These are phyloP conservation scores for Plasmodium sp. DNA, from an alignment of 169 alveolate species.

Conservation along the genomic window DNA sequence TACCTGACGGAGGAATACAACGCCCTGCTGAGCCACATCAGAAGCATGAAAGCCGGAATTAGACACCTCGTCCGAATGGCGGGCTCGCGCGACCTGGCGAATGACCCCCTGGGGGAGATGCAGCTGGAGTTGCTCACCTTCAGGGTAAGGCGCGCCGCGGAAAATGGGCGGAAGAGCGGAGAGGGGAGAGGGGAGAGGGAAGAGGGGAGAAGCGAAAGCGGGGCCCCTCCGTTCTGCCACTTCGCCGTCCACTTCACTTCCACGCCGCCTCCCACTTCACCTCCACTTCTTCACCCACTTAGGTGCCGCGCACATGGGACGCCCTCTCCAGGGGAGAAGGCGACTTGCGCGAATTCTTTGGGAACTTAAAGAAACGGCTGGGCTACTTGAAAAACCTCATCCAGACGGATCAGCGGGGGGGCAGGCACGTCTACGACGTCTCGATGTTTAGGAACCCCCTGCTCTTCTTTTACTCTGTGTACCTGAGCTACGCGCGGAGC, in stretches of 20 bases:
- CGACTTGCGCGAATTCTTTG: constrained; percentile 5
- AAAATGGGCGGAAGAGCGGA: not conserved
- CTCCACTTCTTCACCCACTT: not conserved
- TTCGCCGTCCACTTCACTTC: not conserved
- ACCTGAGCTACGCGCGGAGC: constrained; percentile 29
- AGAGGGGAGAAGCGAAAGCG: not conserved
- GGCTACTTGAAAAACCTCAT: constrained; percentile 18
- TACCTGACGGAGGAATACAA: constrained; percentile 59
- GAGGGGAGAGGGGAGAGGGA: not conserved
- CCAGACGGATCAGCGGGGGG: constrained; percentile 50
- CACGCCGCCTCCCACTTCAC: not conserved
- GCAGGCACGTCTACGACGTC: constrained; percentile 9
- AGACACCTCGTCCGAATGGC: not conserved
- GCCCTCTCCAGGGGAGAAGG: constrained; percentile 13
- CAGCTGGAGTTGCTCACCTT: not conserved
- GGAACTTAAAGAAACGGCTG: constrained; percentile 1
- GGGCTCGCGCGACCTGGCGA: not conserved
- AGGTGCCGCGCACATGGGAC: constrained; percentile 55
- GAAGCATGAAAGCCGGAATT: constrained; percentile 21
- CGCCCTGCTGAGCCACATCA: constrained; percentile 1
- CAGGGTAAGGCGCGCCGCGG: not conserved
- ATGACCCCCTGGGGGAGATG: not conserved
- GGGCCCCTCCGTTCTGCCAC: not conserved
- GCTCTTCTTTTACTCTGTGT: constrained; percentile 42
- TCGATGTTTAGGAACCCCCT: constrained; percentile 47